Evolutionary conservation across 345 rosid species (phyloP), one percentile per base, ranked within the genome.

Genomic region (Hibiscus syriacus): DNA sequence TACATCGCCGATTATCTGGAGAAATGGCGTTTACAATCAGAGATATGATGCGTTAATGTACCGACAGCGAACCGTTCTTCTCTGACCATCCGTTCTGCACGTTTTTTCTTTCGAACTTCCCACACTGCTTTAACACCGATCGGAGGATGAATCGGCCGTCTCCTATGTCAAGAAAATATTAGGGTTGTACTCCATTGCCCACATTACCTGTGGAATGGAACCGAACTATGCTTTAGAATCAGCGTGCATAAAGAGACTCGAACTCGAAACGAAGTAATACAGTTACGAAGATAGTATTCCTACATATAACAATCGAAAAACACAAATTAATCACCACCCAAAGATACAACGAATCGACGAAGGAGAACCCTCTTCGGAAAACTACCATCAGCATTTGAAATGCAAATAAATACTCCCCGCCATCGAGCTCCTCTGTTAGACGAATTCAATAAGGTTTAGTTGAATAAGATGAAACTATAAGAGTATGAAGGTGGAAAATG

Each of bases 111-210:
- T 84, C 88, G 71, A 91, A 94, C 76, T 91, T 94, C n/a, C 99
- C 97, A 55, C 76, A 91, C 66, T n/a, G n/a, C n/a, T n/a, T n/a
- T n/a, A n/a, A n/a, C n/a, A n/a, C n/a, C 83, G 87, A 30, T 78
- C 82, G 20, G 45, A 3, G 23, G 14, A 32, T 36, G 71, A 30
- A 70, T 39, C 52, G 0, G 85, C 66, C 63, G 84, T 80, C 80
- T 87, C 87, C 6, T 84, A 89, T 55, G 68, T 39, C 55, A 83
- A 81, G 78, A 85, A 94, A 72, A 85, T 83, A 59, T 79, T 82
- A 49, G 99, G 99, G 76, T 87, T 89, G 77, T 94, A 94, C 80
- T 94, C 98, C 98, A 94, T 89, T 5, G 90, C 98, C 96, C 96
- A 94, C 86, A 91, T 91, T 77, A 94, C 82, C 93, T 91, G 91